Evolutionary conservation across 257 asterid genomes (phyloP).

Genomic region (Petrea volubilis): DNA sequence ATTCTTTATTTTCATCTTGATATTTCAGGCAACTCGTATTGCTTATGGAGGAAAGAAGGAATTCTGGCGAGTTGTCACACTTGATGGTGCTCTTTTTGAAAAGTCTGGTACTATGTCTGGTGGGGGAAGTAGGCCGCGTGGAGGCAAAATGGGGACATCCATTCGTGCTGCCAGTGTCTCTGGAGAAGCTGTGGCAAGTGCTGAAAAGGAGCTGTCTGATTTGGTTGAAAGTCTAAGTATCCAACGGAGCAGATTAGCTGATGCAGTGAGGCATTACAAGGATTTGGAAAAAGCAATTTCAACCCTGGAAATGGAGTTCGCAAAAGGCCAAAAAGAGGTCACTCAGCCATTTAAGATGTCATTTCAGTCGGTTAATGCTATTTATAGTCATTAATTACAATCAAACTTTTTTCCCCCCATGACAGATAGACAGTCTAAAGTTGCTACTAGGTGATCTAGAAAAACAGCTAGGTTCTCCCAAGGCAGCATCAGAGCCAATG

Average conservation of each 20-base stretch:
- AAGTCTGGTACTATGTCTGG: slow-evolving; percentile 98
- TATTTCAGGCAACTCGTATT: slow-evolving; percentile 77
- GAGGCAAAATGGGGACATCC: slow-evolving; percentile 96
- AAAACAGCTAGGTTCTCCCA: slow-evolving; percentile 71
- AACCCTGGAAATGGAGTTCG: slow-evolving; percentile 76
- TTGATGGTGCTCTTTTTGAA: slow-evolving; percentile 92
- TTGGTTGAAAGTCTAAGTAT: slow-evolving; percentile 55
- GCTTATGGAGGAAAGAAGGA: slow-evolving; percentile 79
- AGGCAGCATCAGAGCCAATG: slow-evolving; percentile 65
- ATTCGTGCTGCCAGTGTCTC: slow-evolving; percentile 79
- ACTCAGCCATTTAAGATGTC: slow-evolving; percentile 6
- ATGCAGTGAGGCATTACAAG: slow-evolving; percentile 54
- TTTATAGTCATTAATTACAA: neutral
- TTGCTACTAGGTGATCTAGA: slow-evolving; percentile 61
- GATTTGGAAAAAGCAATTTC: slow-evolving; percentile 70
- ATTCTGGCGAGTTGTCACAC: slow-evolving; percentile 85
- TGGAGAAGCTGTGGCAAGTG: slow-evolving; percentile 67
- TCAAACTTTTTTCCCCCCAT: neutral
- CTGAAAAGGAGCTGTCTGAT: slow-evolving; percentile 74
- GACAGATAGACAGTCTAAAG: slow-evolving; percentile 75
- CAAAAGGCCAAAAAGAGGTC: slow-evolving; percentile 87
- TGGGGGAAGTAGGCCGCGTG: slow-evolving; percentile 91
- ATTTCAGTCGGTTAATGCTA: slow-evolving; percentile 4
- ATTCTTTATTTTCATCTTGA: slow-evolving; percentile 18
- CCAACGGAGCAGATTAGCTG: slow-evolving; percentile 53